These are phyloP conservation scores for Brassica juncea DNA, from an alignment of 345 rosid species.

Conservation along the genomic window DNA sequence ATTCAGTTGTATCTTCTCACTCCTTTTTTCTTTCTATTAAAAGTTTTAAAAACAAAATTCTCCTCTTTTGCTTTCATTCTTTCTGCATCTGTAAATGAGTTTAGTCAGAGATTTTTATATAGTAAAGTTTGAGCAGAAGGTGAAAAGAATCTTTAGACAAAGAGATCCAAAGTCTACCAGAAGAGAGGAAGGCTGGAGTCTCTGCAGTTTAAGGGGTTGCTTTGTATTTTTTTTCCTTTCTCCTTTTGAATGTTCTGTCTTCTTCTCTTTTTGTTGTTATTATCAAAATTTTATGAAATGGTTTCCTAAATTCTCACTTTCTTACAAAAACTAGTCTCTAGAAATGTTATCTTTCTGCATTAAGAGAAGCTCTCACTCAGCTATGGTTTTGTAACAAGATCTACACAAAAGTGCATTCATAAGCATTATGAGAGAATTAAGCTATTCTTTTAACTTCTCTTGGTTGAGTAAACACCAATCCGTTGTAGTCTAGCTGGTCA, in stretches of 20 bases:
- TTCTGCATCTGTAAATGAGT: conserved; percentile 41
- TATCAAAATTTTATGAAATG: conserved; percentile 18
- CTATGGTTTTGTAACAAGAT: too few relatives aligned
- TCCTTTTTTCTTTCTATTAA: neutral
- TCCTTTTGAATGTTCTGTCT: conserved; percentile 1
- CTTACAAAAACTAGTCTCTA: neutral
- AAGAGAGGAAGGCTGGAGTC: conserved; percentile 31
- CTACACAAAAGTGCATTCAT: too few relatives aligned
- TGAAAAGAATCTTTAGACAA: conserved; percentile 17
- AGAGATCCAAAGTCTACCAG: conserved; percentile 17
- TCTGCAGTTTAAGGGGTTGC: neutral
- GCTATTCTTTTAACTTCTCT: too few relatives aligned
- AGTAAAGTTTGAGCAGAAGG: conserved; percentile 38
- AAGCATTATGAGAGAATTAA: too few relatives aligned
- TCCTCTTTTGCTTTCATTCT: conserved; percentile 16
- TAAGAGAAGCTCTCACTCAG: neutral
- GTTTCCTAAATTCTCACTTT: neutral
- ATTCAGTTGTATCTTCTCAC: conserved; percentile 31
- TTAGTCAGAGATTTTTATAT: conserved; percentile 38
- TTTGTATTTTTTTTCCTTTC: neutral
- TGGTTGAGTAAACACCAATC: neutral
- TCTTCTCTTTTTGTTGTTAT: neutral
- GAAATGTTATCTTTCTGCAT: neutral
- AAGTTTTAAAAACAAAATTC: conserved; percentile 10
- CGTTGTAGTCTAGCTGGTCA: conserved; percentile 50